Conservation (phyloP, 306 rosid genomes). For the Chamaecrista fasciculata region DNA sequence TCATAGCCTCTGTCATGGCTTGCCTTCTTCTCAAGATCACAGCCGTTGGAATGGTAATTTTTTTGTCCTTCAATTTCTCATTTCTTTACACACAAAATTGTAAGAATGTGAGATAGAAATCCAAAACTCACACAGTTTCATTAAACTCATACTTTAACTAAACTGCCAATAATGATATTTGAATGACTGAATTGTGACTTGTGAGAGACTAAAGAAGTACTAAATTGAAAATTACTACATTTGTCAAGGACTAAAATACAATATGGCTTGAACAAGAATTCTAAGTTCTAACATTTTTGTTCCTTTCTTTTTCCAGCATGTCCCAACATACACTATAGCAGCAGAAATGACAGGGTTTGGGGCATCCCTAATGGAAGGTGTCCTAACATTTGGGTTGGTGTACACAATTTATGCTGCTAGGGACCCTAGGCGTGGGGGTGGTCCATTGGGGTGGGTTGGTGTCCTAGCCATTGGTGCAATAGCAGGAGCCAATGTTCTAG, state of each 20-base stretch:
- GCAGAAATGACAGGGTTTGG: constrained; percentile 94
- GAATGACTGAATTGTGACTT: too few relatives aligned
- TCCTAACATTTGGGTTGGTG: constrained; percentile 65
- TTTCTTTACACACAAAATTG: not conserved
- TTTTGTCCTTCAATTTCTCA: not conserved
- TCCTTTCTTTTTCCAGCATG: constrained; percentile 61
- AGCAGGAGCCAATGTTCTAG: constrained; percentile 67
- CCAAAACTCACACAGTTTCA: too few relatives aligned
- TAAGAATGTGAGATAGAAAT: too few relatives aligned
- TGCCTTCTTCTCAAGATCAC: constrained; percentile 67
- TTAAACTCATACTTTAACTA: too few relatives aligned
- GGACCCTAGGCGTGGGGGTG: constrained; percentile 64
- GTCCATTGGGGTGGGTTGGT: constrained; percentile 48
- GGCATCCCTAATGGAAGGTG: constrained; percentile 80
- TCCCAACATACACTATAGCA: constrained; percentile 58
- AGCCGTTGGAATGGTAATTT: constrained; percentile 66
- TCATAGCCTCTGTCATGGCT: constrained; percentile 75
- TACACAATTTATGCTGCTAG: constrained; percentile 69
- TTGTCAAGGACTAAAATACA: too few relatives aligned
- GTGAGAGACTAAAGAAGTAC: too few relatives aligned
- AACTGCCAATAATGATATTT: too few relatives aligned
- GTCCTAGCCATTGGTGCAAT: constrained; percentile 59
- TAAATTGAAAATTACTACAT: too few relatives aligned
- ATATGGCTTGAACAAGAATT: too few relatives aligned
- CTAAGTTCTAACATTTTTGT: too few relatives aligned